Evolutionary conservation across 2,329 filamentous ascomycete species (phyloP), one percentile per base, ranked within the genome.

Genomic region (Monilinia fructigena): DNA sequence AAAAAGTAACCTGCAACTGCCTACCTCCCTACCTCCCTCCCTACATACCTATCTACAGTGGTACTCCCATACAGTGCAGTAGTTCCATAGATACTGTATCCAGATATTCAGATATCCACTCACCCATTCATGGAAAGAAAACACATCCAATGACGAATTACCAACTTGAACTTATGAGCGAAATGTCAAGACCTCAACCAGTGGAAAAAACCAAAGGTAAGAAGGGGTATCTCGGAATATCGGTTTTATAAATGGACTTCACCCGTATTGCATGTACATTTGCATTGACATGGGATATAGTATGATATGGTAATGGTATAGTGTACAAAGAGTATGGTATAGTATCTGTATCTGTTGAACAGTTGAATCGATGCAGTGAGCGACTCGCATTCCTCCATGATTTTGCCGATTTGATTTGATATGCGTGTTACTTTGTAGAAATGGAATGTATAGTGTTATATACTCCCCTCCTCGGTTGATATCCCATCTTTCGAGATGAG

Each of bases 151-250:
- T 11, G 31, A 35, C 7, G 7, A 60, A 47, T 18, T 20, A n/a
- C 20, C 56, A 48, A 35, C 26, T 47, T 59, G 26, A 47, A 20
- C 55, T 16, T 47, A 20, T 20, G 18, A 47, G 45, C 20, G 20
- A 28, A 45, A 59, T 47, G 40, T 48, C 28, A 28, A 28, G 28
- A 28, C 28, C 28, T 28, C 28, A 28, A 35, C 56, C 42, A 60
- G 31, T 20, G 54, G 5, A 20, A 20, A 20, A 10, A 26, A 40
- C 31, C 23, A 48, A 12, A 26, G 56, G 26, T 2, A 60, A 18
- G 58, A 60, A 60, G 45, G 58, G 45, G 45, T 60, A 50, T 38
- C 58, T 60, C 58, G 45, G 58, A 50, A 50, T 35, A 50, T 60
- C 45, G 28, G 20, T 50, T 20, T 50, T 40, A 40, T 12, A 59